Base-by-base conservation (phyloP, 352 stramenopile species). In the Blastocystis hominis region DNA sequence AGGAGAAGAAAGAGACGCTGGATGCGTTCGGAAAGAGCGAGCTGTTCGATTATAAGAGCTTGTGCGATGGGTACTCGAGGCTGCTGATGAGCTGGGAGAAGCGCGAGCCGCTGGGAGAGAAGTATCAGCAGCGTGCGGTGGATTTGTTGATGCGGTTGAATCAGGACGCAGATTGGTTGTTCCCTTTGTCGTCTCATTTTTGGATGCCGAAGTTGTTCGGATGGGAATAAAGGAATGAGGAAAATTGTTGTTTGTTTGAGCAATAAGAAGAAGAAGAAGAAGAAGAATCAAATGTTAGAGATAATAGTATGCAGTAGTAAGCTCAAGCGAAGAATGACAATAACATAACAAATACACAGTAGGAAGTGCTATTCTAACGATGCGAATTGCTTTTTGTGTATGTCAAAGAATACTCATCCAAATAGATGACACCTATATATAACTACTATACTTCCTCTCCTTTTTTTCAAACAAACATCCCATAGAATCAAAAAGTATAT, bases 61-160 rank as follows among this genome's bases (percentile, higher is more conserved):
- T 40, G 3, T 80, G 70, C 42, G 70, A 80, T 64, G 70, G 70
- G 3, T 80, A 80, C 42, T 36, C 70, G 36, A 40, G 63, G 20
- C 30, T 80, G 46, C 53, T 80, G 36, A 15, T 80, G 53, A 80
- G 55, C 7, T 80, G 70, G 70, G 70, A 80, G 17, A 80, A 80
- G 42, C 30, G 70, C 34, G 70, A 80, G 46, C 70, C 38, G 36
- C 53, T 80, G n/a, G 70, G 70, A n/a, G 70, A 80, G 70, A 61
- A 61, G 30, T 80, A 80, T 42, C 70, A 80, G 70, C 70, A 80
- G 53, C 46, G 63, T 30, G 70, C 70, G 30, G 36, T 54, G 36
- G 70, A 80, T 50, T 24, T 80, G 7, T 46, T 80, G 50, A 80
- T 80, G 70, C 53, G 55, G 53, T n/a, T 80, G 53, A 80, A 54